These are phyloP conservation scores for Trichoderma orchidacearum DNA, from an alignment of 495 filamentous ascomycete genomes.

Conservation along the genomic window DNA sequence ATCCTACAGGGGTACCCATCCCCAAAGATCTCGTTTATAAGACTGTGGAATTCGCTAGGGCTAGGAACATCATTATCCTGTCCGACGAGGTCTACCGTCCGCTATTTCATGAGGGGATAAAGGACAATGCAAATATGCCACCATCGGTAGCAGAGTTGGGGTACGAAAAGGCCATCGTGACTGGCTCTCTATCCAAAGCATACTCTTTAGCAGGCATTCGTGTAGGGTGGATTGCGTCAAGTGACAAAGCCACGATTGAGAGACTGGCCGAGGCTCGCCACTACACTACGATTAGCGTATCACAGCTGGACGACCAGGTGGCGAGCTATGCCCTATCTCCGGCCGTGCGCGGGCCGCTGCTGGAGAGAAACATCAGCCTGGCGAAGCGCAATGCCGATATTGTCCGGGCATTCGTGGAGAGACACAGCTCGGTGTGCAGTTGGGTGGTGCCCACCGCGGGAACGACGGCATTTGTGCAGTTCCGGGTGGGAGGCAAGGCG, in stretches of 20 bases:
- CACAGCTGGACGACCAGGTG: slow-evolving; percentile 67
- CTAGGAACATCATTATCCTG: slow-evolving; percentile 51
- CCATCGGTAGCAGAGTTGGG: slow-evolving; percentile 57
- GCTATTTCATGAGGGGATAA: slow-evolving; percentile 55
- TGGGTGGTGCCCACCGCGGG: slow-evolving; percentile 74
- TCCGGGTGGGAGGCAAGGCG: slow-evolving; percentile 46
- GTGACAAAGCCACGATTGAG: slow-evolving; percentile 47
- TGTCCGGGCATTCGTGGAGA: slow-evolving; percentile 53
- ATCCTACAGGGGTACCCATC: slow-evolving; percentile 68
- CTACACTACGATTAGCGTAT: slow-evolving; percentile 80
- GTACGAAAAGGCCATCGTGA: slow-evolving; percentile 57
- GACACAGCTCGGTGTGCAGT: slow-evolving; percentile 44
- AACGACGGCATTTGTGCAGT: slow-evolving; percentile 69
- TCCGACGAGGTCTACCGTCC: slow-evolving; percentile 83
- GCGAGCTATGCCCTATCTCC: slow-evolving; percentile 59
- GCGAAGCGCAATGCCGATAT: slow-evolving; percentile 57
- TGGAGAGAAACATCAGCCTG: slow-evolving; percentile 56
- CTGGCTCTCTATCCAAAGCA: slow-evolving; percentile 76
- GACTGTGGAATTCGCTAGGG: slow-evolving; percentile 50
- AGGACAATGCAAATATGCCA: slow-evolving; percentile 42
- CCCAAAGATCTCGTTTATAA: slow-evolving; percentile 42
- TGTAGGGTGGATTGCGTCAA: slow-evolving; percentile 70
- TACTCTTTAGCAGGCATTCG: slow-evolving; percentile 76
- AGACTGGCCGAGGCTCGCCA: slow-evolving; percentile 53
- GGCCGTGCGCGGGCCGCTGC: slow-evolving; percentile 49